Base-by-base conservation (phyloP, 1,284 basidiomycete genomes). In the Trametes hirsuta region DNA sequence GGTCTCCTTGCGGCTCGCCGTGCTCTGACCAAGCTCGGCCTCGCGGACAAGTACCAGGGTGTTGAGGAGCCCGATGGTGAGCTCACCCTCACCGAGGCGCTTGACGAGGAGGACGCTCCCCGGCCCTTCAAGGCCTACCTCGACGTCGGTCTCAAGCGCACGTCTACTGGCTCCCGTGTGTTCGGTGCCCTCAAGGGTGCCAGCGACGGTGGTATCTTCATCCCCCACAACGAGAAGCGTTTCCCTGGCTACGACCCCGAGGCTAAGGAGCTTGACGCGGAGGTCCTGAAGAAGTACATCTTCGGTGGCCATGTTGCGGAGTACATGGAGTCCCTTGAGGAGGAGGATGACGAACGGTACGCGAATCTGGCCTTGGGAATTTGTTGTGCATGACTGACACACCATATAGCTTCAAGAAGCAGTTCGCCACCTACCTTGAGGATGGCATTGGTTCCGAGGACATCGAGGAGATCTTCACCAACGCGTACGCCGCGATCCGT, bases 181-280 rank as follows among this genome's bases (percentile, higher is more conserved):
- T 99, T 99, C 74, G 97, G 94, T 81, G 97, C 97, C 66, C 87
- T 99, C 85, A 99, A 99, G 86, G 97, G 97, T 77, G 97, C 97
- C 41, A 94, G 91, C 58, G 97, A 99, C 75, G 97, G 97, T 75
- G 97, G 97, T 69, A 89, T 99, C 80, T 97, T 88, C 84, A 93
- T 99, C 69, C 97, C 97, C 68, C 97, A 99, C 84, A 96, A 92
- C 71, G 93, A 95, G 69, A 97, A 96, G 81, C 94, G 97, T 63
- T 99, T 99, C 92, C 97, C 97, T 64, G 97, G 97, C 58, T 99
- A 86, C 82, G 97, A 99, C 80, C 81, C 91, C 64, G 97, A 99
- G 79, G 75, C 81, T 77, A 99, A 99, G 86, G 82, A 91, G 78
- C 85, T 99, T 66, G 96, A 99, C 71, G 89, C 93, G 56, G 97